These are phyloP conservation scores for Micractinium sp. DNA, from an alignment of 139 green algal genomes.

Conservation along the genomic window DNA sequence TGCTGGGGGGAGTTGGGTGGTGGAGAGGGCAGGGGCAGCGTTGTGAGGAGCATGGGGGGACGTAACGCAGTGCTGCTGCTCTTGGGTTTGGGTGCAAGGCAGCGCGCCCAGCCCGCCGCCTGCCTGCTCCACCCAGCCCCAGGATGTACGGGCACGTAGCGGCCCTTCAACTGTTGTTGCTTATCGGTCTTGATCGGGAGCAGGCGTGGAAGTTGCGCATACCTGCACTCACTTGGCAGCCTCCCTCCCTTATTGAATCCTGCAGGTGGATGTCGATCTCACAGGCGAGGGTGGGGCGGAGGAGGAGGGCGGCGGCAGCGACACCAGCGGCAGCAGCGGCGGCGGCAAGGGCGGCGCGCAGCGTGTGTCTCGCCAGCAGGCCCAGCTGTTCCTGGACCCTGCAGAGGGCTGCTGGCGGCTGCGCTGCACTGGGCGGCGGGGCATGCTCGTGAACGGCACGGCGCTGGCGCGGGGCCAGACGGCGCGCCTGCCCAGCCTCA, in stretches of 20 bases:
- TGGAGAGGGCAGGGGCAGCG: not conserved
- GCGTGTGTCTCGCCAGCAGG: conserved; percentile 60
- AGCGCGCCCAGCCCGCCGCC: too few species aligned
- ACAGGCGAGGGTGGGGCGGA: conserved; percentile 2
- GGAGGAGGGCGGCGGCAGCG: too few species aligned
- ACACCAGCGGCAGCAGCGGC: too few species aligned
- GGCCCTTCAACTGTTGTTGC: too few species aligned
- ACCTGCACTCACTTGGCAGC: too few species aligned
- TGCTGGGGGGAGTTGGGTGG: not conserved
- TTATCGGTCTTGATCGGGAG: too few species aligned
- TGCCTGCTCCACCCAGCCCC: too few species aligned
- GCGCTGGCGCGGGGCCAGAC: conserved; percentile 34
- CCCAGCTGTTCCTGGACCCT: conserved; percentile 50
- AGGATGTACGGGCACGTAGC: too few species aligned
- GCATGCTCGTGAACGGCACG: conserved; percentile 50
- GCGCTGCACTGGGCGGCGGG: conserved; percentile 44
- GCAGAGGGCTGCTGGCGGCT: conserved; percentile 67
- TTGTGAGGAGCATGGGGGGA: too few species aligned
- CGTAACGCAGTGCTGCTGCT: too few species aligned
- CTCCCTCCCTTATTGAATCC: not conserved
- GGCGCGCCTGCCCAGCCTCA: conserved; percentile 53
- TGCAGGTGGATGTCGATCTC: conserved; percentile 64
- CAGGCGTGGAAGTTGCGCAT: too few species aligned
- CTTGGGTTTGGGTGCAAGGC: not conserved
- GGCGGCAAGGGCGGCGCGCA: not conserved